phyloP scores from a whole-genome alignment of 1,284 basidiomycete genomes.

The Entoloma clypeatum region DNA sequence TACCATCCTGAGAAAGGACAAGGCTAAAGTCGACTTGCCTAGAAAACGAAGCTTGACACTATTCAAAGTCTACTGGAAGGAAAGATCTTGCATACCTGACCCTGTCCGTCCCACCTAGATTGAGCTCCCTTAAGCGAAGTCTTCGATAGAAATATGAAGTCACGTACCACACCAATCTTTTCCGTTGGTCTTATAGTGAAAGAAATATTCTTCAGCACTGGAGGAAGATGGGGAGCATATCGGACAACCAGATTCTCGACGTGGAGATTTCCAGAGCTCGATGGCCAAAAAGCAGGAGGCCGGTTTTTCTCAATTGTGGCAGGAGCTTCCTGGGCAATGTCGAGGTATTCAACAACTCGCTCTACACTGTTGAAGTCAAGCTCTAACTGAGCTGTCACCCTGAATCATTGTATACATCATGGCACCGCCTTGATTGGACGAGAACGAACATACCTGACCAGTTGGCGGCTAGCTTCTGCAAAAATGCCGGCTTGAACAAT shows the following conservation, averaged over 20 bases:
- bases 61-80: neutral
- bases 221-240: constrained; percentile 72
- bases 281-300: constrained; percentile 79
- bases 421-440: neutral
- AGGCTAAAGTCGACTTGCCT: constrained; percentile 73
- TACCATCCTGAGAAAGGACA: constrained; percentile 76
- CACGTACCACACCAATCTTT: constrained; percentile 68
- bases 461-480: constrained; percentile 62
- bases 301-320: constrained; percentile 49
- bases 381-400: constrained; percentile 64
- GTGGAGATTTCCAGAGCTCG: constrained; percentile 49
- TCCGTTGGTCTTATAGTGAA: constrained; percentile 72
- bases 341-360: constrained; percentile 78
- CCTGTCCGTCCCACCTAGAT: constrained; percentile 61
- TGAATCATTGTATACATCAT: constrained; percentile 22
- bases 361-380: constrained; percentile 80
- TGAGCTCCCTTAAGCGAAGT: neutral
- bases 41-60: constrained; percentile 12
- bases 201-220: constrained; percentile 64
- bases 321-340: constrained; percentile 78
- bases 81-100: constrained; percentile 39
- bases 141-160: neutral
- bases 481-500: constrained; percentile 73
- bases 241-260: constrained; percentile 67
- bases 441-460: constrained; percentile 48